Base-by-base conservation (phyloP, 164 flowering plant species). In the Pachysandra terminalis region DNA sequence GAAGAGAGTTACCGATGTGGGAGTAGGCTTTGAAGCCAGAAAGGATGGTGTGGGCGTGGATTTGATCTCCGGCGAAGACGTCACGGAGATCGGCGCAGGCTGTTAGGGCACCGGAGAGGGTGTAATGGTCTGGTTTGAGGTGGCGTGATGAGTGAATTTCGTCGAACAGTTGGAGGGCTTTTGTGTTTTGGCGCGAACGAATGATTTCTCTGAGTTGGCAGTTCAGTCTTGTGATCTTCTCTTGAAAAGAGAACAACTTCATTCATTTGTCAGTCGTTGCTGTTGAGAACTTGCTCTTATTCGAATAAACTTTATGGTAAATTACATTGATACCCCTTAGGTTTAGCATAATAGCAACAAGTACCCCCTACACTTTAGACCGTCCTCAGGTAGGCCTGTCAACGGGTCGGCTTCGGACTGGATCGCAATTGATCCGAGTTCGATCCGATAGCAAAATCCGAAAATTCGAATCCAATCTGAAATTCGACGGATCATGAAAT, bases 101-200 rank as follows among this genome's bases (percentile, higher is more conserved):
- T 7, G 90, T 74, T 75, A 89, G 74, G 71, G 90, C 71, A 45
- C 78, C 70, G 28, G 95, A 80, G 41, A 91, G 80, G 61, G 91
- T 77, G 77, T 83, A 89, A 35, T 86, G 86, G 72, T 91, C 95
- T 9, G 94, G 90, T 74, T 67, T 81, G 35, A 79, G 67, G 60
- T n/a, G 63, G 63, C 64, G 76, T 63, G 84, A 84, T 4, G 85
- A 84, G 67, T 82, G 88, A 26, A 86, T 77, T 75, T 83, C 79
- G 45, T 52, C 45, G 75, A 89, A 87, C 19, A 87, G 79, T 14
- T 74, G 72, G 73, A 87, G 86, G 61, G 85, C 76, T 7, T 81
- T 68, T 2, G 71, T 26, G 80, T 73, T 68, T n/a, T 54, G 82
- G 65, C 65, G 57, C 19, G 90, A 81, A 41, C 75, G 84, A 19